Evolutionary conservation across 129 eudicot genomes (phyloP), one percentile per base, ranked within the genome.

Genomic region (Helianthus tuberosus): DNA sequence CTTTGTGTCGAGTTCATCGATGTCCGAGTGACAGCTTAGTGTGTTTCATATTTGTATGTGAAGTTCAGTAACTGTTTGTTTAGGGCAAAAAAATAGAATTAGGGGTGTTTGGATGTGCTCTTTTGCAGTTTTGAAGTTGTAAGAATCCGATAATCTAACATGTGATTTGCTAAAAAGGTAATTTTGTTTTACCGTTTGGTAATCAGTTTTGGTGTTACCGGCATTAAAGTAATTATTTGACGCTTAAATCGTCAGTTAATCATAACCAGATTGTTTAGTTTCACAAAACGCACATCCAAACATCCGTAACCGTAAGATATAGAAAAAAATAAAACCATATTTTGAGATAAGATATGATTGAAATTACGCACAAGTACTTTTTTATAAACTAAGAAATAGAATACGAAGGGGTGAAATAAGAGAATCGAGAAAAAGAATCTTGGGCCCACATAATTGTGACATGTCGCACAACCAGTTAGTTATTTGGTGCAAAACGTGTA

Each of bases 51-150:
- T 36, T 36, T 54, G 8, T 39, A 11, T 53, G 17, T 55, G 75
- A 36, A 38, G 12, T 55, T 71, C 11, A 20, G 66, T 17, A 41
- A n/a, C n/a, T 20, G 67, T 72, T 58, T 72, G 43, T 41, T 72
- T 41, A 15, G 76, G 75, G 66, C 44, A 70, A 70, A 54, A 50
- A 49, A 10, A 3, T 35, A 10, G 50, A 38, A 69, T 10, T n/a
- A 53, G 25, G 43, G 48, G 50, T 64, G 69, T 64, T 62, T 15
- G 48, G 6, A 4, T 8, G 27, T 64, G 69, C 9, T 62, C 16
- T 54, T 65, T 43, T 43, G 53, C 35, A 41, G 52, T 65, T 17
- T 8, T 41, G n/a, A 41, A 65, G 52, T 17, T 43, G 70, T 65
- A 16, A 43, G 11, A 64, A 43, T 39, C n/a, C 5, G 25, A 5